Conservation (phyloP, 805 yeast species). For the Debaryomyces castellii region DNA sequence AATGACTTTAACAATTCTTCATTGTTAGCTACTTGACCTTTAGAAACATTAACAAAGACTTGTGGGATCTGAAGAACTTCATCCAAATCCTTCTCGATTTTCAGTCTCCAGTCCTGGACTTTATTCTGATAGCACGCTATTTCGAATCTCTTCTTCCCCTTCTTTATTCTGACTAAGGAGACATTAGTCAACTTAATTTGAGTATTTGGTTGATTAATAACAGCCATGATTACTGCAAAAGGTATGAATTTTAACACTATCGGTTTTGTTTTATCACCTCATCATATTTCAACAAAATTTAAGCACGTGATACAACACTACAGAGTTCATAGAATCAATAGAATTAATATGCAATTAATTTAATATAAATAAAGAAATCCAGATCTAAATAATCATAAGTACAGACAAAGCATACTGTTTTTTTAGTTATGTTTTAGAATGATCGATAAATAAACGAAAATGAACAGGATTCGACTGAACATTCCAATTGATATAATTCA, state of each 20-base stretch:
- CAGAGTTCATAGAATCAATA: not conserved
- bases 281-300: not conserved
- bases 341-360: slow-evolving; percentile 1
- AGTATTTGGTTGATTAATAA: slow-evolving; percentile 82
- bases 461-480: not conserved
- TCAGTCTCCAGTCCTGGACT: slow-evolving; percentile 90
- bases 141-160: slow-evolving; percentile 89
- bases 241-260: not conserved
- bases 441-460: slow-evolving; percentile 1
- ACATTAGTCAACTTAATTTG: slow-evolving; percentile 93
- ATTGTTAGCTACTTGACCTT: slow-evolving; percentile 88
- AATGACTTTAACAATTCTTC: slow-evolving; percentile 77
- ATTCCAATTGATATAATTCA: not conserved
- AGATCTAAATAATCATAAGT: not conserved
- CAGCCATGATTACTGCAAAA: slow-evolving; percentile 25
- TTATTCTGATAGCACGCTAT: slow-evolving; percentile 96
- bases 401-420: not conserved
- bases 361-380: slow-evolving; percentile 1
- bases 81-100: slow-evolving; percentile 88
- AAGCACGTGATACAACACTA: not conserved
- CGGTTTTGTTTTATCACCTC: not conserved
- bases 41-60: slow-evolving; percentile 88
- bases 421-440: not conserved
- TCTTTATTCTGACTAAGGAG: slow-evolving; percentile 85
- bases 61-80: slow-evolving; percentile 97